Evolutionary conservation across 805 yeast genomes (phyloP).

Genomic region (Dipodascus geniculatus): DNA sequence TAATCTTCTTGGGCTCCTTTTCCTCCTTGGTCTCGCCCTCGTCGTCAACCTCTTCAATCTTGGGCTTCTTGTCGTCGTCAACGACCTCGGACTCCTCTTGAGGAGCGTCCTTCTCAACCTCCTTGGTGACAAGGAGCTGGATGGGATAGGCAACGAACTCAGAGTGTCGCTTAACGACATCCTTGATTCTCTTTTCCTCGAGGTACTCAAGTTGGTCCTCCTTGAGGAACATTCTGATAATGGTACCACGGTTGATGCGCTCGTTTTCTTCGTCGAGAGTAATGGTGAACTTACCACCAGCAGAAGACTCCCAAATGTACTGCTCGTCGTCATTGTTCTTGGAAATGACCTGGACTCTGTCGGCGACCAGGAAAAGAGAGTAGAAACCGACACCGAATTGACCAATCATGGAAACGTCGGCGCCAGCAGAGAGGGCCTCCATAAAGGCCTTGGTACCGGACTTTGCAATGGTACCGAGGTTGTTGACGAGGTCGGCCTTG

Average conservation of each 20-base stretch:
- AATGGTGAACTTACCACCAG: constrained; percentile 98
- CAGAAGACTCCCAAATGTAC: constrained; percentile 99
- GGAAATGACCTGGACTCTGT: constrained; percentile 95
- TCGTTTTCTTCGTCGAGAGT: constrained; percentile 81
- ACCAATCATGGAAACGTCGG: constrained; percentile 99
- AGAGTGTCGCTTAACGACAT: constrained; percentile 98
- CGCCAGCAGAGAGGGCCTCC: constrained; percentile 99
- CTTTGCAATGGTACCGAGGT: constrained; percentile 99
- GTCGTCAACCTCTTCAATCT: constrained; percentile 64
- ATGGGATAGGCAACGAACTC: constrained; percentile 99
- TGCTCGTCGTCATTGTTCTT: constrained; percentile 99
- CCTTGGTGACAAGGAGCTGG: constrained; percentile 96
- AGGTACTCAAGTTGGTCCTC: constrained; percentile 98
- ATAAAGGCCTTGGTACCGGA: constrained; percentile 99
- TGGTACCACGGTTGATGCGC: constrained; percentile 87
- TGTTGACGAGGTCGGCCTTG: constrained; percentile 96
- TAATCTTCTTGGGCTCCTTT: constrained; percentile 78
- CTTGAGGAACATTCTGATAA: constrained; percentile 90
- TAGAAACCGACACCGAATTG: constrained; percentile 99
- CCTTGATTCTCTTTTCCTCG: constrained; percentile 99
- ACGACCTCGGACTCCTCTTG: constrained; percentile 40
- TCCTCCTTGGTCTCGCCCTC: constrained; percentile 60
- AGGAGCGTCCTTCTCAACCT: constrained; percentile 96
- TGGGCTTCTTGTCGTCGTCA: constrained; percentile 58
- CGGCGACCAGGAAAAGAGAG: constrained; percentile 98